Evolutionary conservation across 225 moss, liverwort and hornwort species (phyloP), one percentile per base, ranked within the genome.

Genomic region (Pseudoscleropodium purum): DNA sequence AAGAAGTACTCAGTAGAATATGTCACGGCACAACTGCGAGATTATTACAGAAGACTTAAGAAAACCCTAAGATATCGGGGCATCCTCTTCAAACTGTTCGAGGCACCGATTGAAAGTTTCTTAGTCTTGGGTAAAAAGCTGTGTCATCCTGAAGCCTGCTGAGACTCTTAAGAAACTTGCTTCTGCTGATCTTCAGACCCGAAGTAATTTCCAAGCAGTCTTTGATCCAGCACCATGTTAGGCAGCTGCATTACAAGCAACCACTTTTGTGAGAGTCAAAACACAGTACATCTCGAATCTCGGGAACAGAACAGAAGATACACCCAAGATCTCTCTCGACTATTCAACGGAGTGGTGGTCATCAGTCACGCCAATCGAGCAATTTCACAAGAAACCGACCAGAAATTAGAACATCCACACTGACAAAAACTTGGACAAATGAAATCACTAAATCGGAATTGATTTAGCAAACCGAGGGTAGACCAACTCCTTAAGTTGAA

Each of bases 211-310:
- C 98, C 97, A 73, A 96, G 95, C 69, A 98, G 82, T 93, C 97
- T 92, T 92, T 98, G 98, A 88, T 96, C 98, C 89, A 95, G 93
- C 59, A 98, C 96, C 98, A 98, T 98, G 92, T 89, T 95, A 56
- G 98, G 98, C 64, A 98, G 91, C 97, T 97, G 94, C 93, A 95
- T 83, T 69, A 77, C 73, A 91, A 41, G 88, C 74, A 88, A 90
- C 64, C 81, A 90, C 47, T 30, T 69, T 36, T 74, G 10, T 52
- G 52, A 78, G 79, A 37, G 54, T 60, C 19, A 69, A 85, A 81
- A 47, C 34, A 77, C 16, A 79, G 45, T 10, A 54, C 25, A 81
- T 81, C 75, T 87, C 36, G 33, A 90, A 52, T 75, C 75, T 47
- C n/a, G 68, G 62, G n/a, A 84, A 68, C 67, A 79, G 80, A 75